These are phyloP conservation scores for Oryza meridionalis DNA, from an alignment of 176 grass and related monocot species.

Conservation along the genomic window DNA sequence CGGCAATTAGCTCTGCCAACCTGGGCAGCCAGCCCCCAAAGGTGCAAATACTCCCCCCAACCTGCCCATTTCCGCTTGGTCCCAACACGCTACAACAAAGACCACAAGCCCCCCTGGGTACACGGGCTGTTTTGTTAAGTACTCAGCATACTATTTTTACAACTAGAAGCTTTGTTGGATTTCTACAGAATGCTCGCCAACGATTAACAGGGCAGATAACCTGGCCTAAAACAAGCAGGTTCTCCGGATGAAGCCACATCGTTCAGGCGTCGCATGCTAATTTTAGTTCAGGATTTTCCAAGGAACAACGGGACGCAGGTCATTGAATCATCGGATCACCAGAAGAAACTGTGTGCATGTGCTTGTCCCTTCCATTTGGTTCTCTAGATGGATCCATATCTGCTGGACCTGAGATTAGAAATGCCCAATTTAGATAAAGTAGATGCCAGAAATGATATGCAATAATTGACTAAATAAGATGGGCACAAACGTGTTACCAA, in stretches of 20 bases:
- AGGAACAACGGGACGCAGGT: constrained; percentile 6
- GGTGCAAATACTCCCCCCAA: constrained; percentile 49
- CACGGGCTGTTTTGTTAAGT: constrained; percentile 43
- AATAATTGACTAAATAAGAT: constrained; percentile 19
- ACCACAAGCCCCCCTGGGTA: constrained; percentile 25
- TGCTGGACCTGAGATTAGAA: constrained; percentile 58
- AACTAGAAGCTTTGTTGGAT: constrained; percentile 65
- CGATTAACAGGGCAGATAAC: constrained; percentile 57
- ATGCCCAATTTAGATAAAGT: constrained; percentile 14
- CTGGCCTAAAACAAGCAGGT: constrained; percentile 85
- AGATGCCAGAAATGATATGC: background rate
- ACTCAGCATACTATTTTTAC: constrained; percentile 73
- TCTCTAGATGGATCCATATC: constrained; percentile 64
- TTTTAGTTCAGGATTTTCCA: constrained; percentile 23
- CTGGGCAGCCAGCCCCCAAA: constrained; percentile 85
- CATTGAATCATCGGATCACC: constrained; percentile 84
- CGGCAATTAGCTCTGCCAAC: constrained; percentile 84
- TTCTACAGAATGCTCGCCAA: constrained; percentile 55
- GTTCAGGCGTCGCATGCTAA: constrained; percentile 42
- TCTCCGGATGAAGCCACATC: constrained; percentile 50
- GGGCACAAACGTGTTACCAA: constrained; percentile 49
- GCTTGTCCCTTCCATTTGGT: constrained; percentile 62
- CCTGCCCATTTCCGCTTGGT: constrained; percentile 29
- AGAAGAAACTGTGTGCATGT: constrained; percentile 74
- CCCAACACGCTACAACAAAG: constrained; percentile 39